Percentiles rank a stretch among this genome's conserved stretches.
phyloP scores from a whole-genome alignment of 2,329 filamentous ascomycete genomes.

The Cladorrhinum sp. region DNA sequence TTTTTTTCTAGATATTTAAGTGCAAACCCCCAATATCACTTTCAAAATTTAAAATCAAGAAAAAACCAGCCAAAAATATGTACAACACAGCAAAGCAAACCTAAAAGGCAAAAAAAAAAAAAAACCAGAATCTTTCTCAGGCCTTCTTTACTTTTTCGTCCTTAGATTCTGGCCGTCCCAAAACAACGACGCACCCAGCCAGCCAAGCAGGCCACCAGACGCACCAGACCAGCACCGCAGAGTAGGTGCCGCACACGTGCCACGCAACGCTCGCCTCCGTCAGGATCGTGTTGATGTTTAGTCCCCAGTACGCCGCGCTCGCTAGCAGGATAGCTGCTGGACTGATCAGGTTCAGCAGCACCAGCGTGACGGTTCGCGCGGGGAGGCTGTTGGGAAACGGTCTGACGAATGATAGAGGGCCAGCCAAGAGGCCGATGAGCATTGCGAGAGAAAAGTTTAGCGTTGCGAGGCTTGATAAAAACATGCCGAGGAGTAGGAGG shows the following conservation, averaged over 20 bases:
- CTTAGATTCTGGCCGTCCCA: slow-evolving; percentile 33
- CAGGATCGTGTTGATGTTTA: slow-evolving; percentile 57
- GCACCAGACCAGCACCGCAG: slow-evolving; percentile 85
- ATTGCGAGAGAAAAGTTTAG: slow-evolving; percentile 93
- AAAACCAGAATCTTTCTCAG: not conserved
- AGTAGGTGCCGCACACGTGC: slow-evolving; percentile 87
- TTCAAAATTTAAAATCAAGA: no score
- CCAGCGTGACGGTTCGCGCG: slow-evolving; percentile 42
- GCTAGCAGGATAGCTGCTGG: slow-evolving; percentile 56
- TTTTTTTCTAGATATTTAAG: not conserved
- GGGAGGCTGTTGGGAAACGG: slow-evolving; percentile 43
- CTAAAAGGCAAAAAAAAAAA: not conserved
- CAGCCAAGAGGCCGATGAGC: slow-evolving; percentile 73
- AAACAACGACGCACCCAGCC: slow-evolving; percentile 57
- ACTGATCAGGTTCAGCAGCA: slow-evolving; percentile 58
- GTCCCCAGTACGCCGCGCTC: slow-evolving; percentile 41
- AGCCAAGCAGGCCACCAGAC: slow-evolving; percentile 96
- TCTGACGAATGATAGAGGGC: slow-evolving; percentile 73
- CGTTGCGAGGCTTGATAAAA: slow-evolving; percentile 86
- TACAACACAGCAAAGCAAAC: no score
- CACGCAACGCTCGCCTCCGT: slow-evolving; percentile 78
- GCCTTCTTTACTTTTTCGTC: slow-evolving; percentile 4
- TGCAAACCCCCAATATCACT: no score
- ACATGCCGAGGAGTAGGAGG: slow-evolving; percentile 86
- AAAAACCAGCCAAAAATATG: no score